Evolutionary conservation across 768 basidiomycete species (phyloP).

Genomic region (Lactarius tabidus): DNA sequence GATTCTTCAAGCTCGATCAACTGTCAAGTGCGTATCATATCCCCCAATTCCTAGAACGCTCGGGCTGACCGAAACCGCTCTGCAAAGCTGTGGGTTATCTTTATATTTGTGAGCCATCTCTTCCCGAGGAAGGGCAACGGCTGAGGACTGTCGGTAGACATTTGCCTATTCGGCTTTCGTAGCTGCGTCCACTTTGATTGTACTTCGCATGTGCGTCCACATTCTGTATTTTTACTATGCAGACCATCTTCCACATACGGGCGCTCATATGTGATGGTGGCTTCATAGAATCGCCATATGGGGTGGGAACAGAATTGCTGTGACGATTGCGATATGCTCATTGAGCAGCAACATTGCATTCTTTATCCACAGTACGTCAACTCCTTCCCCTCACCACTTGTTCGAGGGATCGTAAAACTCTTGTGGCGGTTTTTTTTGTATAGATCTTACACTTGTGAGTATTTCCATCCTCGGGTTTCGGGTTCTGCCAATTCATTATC

Average conservation of each 20-base stretch:
- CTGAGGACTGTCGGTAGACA: not conserved
- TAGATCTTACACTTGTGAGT: slow-evolving; percentile 1
- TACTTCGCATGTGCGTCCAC: slow-evolving; percentile 13
- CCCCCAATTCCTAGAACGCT: not conserved
- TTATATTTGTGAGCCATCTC: not conserved
- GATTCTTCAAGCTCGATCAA: not conserved
- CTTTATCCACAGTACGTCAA: slow-evolving; percentile 1
- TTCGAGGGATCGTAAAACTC: not conserved
- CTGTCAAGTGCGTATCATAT: slow-evolving; percentile 10
- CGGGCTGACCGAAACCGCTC: not conserved
- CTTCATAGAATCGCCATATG: slow-evolving; percentile 10
- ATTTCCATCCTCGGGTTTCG: not conserved
- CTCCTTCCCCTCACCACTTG: no score
- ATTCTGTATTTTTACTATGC: not conserved
- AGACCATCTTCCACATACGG: not conserved
- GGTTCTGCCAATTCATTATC: not conserved
- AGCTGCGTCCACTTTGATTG: slow-evolving; percentile 1
- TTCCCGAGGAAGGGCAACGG: no score
- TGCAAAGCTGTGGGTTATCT: not conserved
- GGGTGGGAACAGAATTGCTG: not conserved
- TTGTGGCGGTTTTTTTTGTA: no score
- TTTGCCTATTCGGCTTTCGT: not conserved
- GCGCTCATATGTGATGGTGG: not conserved
- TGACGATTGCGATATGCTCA: not conserved
- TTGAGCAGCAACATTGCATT: slow-evolving; percentile 6